These are phyloP conservation scores for Trichoderma afroharzianum DNA, from an alignment of 2,329 filamentous ascomycete genomes.

Conservation along the genomic window DNA sequence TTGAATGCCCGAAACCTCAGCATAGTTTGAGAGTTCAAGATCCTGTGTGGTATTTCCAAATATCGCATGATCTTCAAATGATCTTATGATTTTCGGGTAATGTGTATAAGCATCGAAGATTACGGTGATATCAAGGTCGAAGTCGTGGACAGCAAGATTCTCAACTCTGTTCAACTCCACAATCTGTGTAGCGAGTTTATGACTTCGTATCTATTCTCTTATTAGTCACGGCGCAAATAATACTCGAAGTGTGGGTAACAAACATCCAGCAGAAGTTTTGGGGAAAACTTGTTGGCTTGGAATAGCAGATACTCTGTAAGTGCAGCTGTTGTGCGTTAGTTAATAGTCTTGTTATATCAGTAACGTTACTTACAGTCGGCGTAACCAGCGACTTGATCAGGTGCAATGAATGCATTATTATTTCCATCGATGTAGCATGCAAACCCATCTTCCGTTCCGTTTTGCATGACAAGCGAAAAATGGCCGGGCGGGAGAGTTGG, in stretches of 20 bases:
- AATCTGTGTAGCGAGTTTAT: background rate
- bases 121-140: background rate
- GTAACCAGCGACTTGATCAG: background rate
- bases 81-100: background rate
- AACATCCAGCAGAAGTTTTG: background rate
- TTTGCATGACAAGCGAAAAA: background rate
- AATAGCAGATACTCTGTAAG: background rate
- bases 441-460: background rate
- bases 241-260: background rate
- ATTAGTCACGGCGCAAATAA: background rate
- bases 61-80: background rate
- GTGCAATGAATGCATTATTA: background rate
- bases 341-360: background rate
- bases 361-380: background rate
- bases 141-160: background rate
- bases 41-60: background rate
- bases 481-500: background rate
- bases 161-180: background rate
- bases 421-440: background rate
- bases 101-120: background rate
- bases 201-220: background rate
- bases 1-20: background rate
- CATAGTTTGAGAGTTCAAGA: background rate
- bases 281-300: background rate
- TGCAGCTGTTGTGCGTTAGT: background rate